Evolutionary conservation across 192 early-diverging fungal genomes (phyloP), one percentile per base, ranked within the genome.

Genomic region (Umbelopsis ramanniana): DNA sequence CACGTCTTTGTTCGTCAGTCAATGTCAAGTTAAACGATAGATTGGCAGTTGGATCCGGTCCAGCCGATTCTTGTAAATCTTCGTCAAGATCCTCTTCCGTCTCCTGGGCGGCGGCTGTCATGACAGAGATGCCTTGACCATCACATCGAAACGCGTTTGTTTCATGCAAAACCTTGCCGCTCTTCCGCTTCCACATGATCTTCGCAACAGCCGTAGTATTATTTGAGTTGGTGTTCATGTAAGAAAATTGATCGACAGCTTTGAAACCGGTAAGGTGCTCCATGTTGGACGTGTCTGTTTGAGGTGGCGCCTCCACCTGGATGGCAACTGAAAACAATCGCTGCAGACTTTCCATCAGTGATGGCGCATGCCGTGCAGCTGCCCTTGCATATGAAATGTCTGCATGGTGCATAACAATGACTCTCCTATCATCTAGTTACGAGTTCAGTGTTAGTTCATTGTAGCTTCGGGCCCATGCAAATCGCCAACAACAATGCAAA

Each of bases 1-100:
- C 89, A 52, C 82, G 80, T 23, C 91, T 83, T 72, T 97, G 95
- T 72, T 92, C 87, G 19, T 96, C 94, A 2, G 94, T 97, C 37
- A 96, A 83, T 0, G 76, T 80, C 52, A 97, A 74, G 66, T 94
- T 96, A 80, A 97, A 97, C 23, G 92, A 90, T 37, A 97, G 80
- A 52, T 93, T 90, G 35, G 88, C 88, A n/a, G 90, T 81, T 8
- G 91, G 93, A 73, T 94, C 92, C 12, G 80, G 40, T 35, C 43
- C 33, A 52, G 68, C 43, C 2, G 57, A 22, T 11, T 12, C 26
- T 6, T 37, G 23, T 14, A 17, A n/a, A 0, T 70, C 47, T 3
- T 66, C 68, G 5, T 74, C 73, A 14, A 24, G 15, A 14, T 45
- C 43, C 9, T 55, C 69, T 60, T 33, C 68, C 14, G 48, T 21